phyloP scores from a whole-genome alignment of 2,329 filamentous ascomycete species.

The Arthrocladium fulminans region DNA sequence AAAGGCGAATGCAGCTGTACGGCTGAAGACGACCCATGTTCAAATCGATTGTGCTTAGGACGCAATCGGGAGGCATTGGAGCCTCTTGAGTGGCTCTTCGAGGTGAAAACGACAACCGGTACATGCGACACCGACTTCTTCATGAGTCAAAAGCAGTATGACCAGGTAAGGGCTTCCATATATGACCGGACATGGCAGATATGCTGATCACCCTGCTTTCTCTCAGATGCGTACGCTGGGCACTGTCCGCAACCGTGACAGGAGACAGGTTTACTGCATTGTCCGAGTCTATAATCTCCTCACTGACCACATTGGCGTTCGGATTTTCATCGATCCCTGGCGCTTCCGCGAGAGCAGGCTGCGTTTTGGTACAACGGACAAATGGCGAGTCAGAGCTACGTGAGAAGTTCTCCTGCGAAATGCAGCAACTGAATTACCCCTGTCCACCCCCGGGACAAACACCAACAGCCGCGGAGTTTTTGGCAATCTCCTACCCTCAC shows the following conservation, averaged over 20 bases:
- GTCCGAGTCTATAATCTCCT: slow-evolving; percentile 15
- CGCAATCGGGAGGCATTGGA: too few relatives aligned
- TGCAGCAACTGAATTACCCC: not conserved
- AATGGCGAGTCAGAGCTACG: slow-evolving; percentile 11
- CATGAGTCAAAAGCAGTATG: slow-evolving; percentile 15
- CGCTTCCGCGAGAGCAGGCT: slow-evolving; percentile 10
- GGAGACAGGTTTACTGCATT: slow-evolving; percentile 10
- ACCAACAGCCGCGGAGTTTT: not conserved
- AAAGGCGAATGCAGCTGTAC: too few relatives aligned
- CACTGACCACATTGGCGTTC: slow-evolving; percentile 11
- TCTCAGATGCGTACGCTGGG: slow-evolving; percentile 11
- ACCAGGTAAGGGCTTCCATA: slow-evolving; percentile 8
- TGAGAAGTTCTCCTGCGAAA: not conserved
- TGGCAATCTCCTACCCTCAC: too few relatives aligned
- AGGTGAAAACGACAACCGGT: slow-evolving; percentile 16
- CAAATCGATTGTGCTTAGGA: too few relatives aligned
- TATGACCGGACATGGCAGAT: not conserved
- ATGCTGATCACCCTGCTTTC: not conserved
- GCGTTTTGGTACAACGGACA: slow-evolving; percentile 13
- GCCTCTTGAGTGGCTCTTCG: slow-evolving; percentile 14
- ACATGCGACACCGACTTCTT: slow-evolving; percentile 14
- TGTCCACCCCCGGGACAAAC: not conserved
- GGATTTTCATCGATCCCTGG: slow-evolving; percentile 13
- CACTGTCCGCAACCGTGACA: slow-evolving; percentile 3
- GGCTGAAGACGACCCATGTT: too few relatives aligned